phyloP scores from a whole-genome alignment of 805 yeast genomes.

The Groenewaldozyma tartarivorans region DNA sequence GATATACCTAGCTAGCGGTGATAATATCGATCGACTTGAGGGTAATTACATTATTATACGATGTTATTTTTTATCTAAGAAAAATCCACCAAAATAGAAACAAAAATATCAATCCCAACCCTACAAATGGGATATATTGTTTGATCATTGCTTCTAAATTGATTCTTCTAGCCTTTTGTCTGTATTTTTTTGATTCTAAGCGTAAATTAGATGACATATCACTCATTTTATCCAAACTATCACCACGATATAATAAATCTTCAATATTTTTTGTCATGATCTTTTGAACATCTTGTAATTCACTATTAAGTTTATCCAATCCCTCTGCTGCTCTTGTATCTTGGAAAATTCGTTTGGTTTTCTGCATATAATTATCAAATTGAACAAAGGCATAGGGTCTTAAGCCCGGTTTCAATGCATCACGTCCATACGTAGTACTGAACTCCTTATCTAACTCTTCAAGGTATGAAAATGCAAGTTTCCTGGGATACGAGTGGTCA shows the following conservation, averaged over 20 bases:
- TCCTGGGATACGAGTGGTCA: slow-evolving; percentile 73
- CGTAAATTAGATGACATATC: slow-evolving; percentile 75
- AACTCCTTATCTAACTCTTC: slow-evolving; percentile 78
- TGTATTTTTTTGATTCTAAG: slow-evolving; percentile 76
- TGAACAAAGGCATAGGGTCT: slow-evolving; percentile 86
- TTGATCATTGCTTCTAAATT: slow-evolving; percentile 80
- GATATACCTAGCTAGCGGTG: neutral
- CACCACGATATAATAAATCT: slow-evolving; percentile 90
- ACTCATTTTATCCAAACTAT: slow-evolving; percentile 77
- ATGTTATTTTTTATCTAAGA: slow-evolving; percentile 28
- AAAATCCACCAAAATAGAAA: slow-evolving; percentile 80
- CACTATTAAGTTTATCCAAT: slow-evolving; percentile 76
- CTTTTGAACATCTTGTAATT: slow-evolving; percentile 84
- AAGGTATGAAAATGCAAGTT: slow-evolving; percentile 79
- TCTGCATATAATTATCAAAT: slow-evolving; percentile 60
- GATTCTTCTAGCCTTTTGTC: slow-evolving; percentile 81
- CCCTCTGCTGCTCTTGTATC: slow-evolving; percentile 88
- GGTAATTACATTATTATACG: neutral
- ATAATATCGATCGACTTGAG: neutral
- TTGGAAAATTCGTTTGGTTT: slow-evolving; percentile 81
- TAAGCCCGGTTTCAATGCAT: slow-evolving; percentile 47
- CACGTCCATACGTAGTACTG: slow-evolving; percentile 67
- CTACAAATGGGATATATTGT: slow-evolving; percentile 82
- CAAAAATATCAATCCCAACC: slow-evolving; percentile 55
- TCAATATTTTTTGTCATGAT: slow-evolving; percentile 96